Conservation (phyloP, 2,329 filamentous ascomycete species). For the Sporothrix inflata region DNA sequence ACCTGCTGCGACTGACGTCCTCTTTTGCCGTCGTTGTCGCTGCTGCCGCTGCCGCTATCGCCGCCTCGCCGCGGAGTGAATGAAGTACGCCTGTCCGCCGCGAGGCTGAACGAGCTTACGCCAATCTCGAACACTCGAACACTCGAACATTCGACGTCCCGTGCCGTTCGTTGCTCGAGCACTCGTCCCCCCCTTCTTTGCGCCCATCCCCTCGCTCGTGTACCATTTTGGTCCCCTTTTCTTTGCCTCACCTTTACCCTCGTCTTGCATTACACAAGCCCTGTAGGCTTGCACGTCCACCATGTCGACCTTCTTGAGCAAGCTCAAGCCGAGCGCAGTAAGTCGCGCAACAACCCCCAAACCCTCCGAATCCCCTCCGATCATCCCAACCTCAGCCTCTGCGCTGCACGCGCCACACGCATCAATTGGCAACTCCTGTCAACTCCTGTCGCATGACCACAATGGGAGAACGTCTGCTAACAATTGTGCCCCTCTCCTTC, state of each 20-base stretch:
- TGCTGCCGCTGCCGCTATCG: conserved; percentile 12
- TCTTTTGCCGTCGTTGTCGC: background rate
- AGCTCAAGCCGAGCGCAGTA: conserved; percentile 61
- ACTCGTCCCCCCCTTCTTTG: conserved; percentile 6
- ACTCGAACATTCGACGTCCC: background rate
- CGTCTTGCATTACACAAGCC: conserved; percentile 15
- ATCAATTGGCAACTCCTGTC: background rate
- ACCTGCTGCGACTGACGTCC: background rate
- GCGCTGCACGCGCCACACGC: background rate
- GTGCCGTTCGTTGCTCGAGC: conserved; percentile 18
- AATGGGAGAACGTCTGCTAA: background rate
- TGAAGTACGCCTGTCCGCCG: conserved; percentile 17
- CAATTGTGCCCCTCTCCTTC: background rate
- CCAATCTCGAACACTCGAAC: conserved; percentile 13
- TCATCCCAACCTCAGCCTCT: conserved; percentile 21
- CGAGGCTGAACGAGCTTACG: conserved; percentile 26
- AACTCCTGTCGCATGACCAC: background rate
- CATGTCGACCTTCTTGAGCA: conserved; percentile 64
- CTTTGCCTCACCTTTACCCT: background rate
- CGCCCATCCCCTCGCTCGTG: too few relatives aligned
- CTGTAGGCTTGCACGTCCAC: background rate
- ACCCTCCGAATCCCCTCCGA: background rate
- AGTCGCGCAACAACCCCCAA: conserved; percentile 41
- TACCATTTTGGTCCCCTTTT: background rate
- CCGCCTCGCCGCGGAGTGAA: conserved; percentile 22